A percentile compares a stretch with the other conserved stretches of the same genome.
phyloP scores from a whole-genome alignment of 2,329 filamentous ascomycete genomes.

The Diaporthe caulivora region DNA sequence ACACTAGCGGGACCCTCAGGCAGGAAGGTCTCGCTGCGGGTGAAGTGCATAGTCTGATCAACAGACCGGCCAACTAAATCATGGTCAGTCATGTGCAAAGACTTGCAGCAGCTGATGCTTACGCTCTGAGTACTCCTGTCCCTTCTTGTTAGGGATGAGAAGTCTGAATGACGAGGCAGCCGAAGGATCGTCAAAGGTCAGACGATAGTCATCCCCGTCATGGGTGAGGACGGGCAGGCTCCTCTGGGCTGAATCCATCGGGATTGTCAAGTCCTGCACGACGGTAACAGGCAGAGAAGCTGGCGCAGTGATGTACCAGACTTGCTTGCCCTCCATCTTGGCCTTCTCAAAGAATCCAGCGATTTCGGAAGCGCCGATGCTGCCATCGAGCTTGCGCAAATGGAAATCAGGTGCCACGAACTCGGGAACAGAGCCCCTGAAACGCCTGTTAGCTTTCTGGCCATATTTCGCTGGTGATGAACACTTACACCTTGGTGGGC shows the following conservation, averaged over 20 bases:
- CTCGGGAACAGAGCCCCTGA: slow-evolving; percentile 54
- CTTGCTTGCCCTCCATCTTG: slow-evolving; percentile 76
- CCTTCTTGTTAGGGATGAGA: slow-evolving; percentile 69
- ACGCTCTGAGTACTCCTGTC: slow-evolving; percentile 47
- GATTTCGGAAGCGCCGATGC: slow-evolving; percentile 58
- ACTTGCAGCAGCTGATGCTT: slow-evolving; percentile 29
- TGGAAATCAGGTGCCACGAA: slow-evolving; percentile 66
- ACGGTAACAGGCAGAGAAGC: slow-evolving; percentile 76
- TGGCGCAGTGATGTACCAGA: slow-evolving; percentile 85
- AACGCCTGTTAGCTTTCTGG: slow-evolving; percentile 20
- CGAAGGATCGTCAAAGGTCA: slow-evolving; percentile 65
- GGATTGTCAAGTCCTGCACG: slow-evolving; percentile 73
- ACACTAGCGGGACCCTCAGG: slow-evolving; percentile 42
- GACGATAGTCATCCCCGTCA: slow-evolving; percentile 72
- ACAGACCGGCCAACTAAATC: slow-evolving; percentile 59
- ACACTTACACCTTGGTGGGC: slow-evolving; percentile 36
- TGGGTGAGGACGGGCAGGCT: slow-evolving; percentile 71
- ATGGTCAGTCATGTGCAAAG: slow-evolving; percentile 44
- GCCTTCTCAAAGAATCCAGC: slow-evolving; percentile 68
- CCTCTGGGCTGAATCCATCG: slow-evolving; percentile 65
- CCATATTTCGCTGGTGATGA: background rate
- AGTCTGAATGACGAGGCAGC: slow-evolving; percentile 68
- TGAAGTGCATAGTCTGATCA: slow-evolving; percentile 73
- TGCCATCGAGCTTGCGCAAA: slow-evolving; percentile 62
- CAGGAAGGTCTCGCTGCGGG: slow-evolving; percentile 50